A percentile compares a stretch with the other conserved stretches of the same genome.
Conservation (phyloP, 345 rosid species). For the Chamaenerion angustifolium region DNA sequence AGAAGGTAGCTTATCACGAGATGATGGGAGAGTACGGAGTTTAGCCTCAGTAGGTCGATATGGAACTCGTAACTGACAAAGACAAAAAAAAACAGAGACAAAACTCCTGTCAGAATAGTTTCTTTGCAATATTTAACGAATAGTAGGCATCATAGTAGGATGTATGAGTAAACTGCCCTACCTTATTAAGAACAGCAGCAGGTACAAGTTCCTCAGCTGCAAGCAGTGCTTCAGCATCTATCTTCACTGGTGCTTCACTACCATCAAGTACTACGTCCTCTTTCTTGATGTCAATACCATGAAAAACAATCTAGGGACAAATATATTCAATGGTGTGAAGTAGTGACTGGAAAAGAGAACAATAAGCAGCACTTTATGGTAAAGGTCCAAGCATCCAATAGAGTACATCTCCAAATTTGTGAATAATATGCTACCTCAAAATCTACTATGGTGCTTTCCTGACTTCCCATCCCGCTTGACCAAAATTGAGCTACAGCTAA, state of each 20-base stretch:
- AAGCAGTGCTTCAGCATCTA: conserved; percentile 66
- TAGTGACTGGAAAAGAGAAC: background rate
- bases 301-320: conserved; percentile 51
- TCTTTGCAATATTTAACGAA: background rate
- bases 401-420: background rate
- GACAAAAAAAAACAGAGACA: conserved; percentile 1
- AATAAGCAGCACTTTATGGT: background rate
- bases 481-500: conserved; percentile 90
- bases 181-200: conserved; percentile 70
- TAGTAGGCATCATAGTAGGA: too few relatives aligned
- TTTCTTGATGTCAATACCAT: conserved; percentile 64
- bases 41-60: conserved; percentile 71
- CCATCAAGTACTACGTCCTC: conserved; percentile 86
- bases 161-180: conserved; percentile 10
- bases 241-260: conserved; percentile 86
- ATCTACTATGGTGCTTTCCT: conserved; percentile 61
- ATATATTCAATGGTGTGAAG: background rate
- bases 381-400: background rate
- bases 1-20: conserved; percentile 78
- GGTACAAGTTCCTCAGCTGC: conserved; percentile 71
- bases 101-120: conserved; percentile 8
- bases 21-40: conserved; percentile 49
- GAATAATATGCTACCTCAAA: conserved; percentile 59
- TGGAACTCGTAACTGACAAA: conserved; percentile 64
- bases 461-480: conserved; percentile 97